phyloP scores from a whole-genome alignment of 177 flowering plant species.

The Telopea speciosissima region DNA sequence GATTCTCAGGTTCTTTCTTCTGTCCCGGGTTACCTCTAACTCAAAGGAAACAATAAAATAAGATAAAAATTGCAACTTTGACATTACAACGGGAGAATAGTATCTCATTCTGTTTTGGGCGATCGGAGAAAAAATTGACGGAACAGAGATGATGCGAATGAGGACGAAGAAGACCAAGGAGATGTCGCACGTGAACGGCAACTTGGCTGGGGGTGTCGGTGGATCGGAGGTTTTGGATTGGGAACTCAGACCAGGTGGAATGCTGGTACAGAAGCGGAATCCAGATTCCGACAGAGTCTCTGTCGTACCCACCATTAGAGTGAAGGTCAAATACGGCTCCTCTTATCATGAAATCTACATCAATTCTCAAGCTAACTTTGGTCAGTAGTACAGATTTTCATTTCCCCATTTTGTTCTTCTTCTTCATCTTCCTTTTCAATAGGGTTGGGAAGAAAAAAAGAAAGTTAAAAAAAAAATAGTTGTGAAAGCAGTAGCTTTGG shows the following conservation, averaged over 20 bases:
- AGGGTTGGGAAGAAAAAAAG: background rate
- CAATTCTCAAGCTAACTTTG: conserved; percentile 81
- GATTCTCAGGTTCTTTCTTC: conserved; percentile 22
- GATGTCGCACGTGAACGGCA: conserved; percentile 23
- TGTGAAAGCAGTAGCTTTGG: background rate
- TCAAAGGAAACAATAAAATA: too few relatives aligned
- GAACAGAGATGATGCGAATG: conserved; percentile 51
- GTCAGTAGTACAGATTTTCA: conserved; percentile 29
- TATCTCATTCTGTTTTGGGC: background rate
- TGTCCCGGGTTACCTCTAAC: conserved; percentile 6
- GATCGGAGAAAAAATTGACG: background rate
- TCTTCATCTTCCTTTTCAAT: too few relatives aligned
- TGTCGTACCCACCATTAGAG: conserved; percentile 56
- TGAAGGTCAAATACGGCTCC: conserved; percentile 74
- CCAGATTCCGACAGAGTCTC: conserved; percentile 45
- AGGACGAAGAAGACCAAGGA: conserved; percentile 30
- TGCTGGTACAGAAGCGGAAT: conserved; percentile 83
- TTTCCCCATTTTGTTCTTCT: background rate
- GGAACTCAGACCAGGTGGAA: conserved; percentile 96
- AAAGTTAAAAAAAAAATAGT: background rate
- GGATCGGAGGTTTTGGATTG: conserved; percentile 38
- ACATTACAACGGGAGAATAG: background rate
- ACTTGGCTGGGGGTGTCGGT: conserved; percentile 17
- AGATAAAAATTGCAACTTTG: background rate
- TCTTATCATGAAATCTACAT: conserved; percentile 61